Evolutionary conservation across 305 asterid species (phyloP), one percentile per base, ranked within the genome.

Genomic region (Solanum hybrid): DNA sequence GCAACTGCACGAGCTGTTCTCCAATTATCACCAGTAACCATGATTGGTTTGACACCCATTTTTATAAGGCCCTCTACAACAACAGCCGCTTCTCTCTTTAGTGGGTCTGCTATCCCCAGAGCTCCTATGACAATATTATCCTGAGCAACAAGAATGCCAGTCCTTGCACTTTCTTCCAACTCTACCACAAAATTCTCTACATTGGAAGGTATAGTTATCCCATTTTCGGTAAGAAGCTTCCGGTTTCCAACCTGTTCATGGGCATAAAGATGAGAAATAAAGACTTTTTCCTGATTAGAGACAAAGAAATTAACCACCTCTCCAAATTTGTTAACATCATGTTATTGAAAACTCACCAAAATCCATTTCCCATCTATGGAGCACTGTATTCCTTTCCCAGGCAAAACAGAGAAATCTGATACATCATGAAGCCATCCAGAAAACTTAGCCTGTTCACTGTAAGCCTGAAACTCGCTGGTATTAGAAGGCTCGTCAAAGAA

Each of bases 1-100:
- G 99, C 99, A 90, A 96, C 99, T 85, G 99, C 99, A 88, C 90
- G 95, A 92, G 99, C 99, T 29, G 99, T 98, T 94, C 99, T 95
- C 98, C 99, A 94, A 88, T 98, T 98, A 94, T 98, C 99, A 88
- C 99, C 99, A 19, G 99, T 98, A 87, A 97, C 99, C 99, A 98
- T 97, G 89, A 98, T 95, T 85, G 99, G 98, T 72, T 81, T 92
- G 90, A 98, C 93, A 13, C 99, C 99, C 98, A 98, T 98, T 95
- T 97, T 98, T 86, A 78, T 79, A 84, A 98, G 99, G 91, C 97
- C 99, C 91, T 98, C 98, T 34, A 98, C 89, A 69, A 98, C 99
- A 84, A 98, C 96, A 17, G 98, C 94, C 88, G 99, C 99, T 95
- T 98, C 99, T 92, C 99, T 93, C 95, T 98, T 96, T 69, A 98